phyloP scores from a whole-genome alignment of 2,329 filamentous ascomycete species.

The Raffaelea deltoideospora region DNA sequence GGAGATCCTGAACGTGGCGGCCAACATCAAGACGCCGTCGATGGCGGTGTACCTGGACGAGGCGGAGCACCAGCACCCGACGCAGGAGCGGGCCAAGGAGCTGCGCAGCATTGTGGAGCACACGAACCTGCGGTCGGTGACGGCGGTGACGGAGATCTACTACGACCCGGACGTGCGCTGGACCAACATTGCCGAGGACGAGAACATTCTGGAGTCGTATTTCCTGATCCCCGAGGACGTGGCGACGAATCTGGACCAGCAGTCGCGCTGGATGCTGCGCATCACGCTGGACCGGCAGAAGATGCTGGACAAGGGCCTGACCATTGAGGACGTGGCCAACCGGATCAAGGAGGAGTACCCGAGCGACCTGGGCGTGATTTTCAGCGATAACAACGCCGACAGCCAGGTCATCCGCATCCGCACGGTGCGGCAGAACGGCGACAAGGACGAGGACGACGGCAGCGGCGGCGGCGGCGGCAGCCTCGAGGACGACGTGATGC shows the following conservation, averaged over 20 bases:
- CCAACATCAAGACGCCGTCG: constrained; percentile 95
- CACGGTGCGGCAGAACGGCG: constrained; percentile 53
- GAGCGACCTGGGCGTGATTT: constrained; percentile 77
- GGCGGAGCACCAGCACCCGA: constrained; percentile 28
- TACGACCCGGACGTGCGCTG: constrained; percentile 83
- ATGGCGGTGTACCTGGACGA: constrained; percentile 81
- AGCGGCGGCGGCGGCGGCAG: constrained; percentile 63
- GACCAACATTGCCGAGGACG: constrained; percentile 76
- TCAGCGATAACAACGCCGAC: constrained; percentile 96
- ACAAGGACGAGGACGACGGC: constrained; percentile 54
- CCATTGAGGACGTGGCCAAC: constrained; percentile 77
- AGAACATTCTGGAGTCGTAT: constrained; percentile 92
- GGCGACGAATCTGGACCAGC: constrained; percentile 45
- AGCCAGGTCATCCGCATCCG: constrained; percentile 89
- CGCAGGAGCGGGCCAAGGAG: constrained; percentile 68
- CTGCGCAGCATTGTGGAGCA: constrained; percentile 86
- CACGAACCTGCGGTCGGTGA: constrained; percentile 83
- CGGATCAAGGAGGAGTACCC: constrained; percentile 83
- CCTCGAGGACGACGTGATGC: constrained; percentile 73
- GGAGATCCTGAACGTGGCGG: constrained; percentile 96
- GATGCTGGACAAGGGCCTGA: constrained; percentile 85
- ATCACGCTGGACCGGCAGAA: constrained; percentile 87
- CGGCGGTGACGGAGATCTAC: constrained; percentile 86
- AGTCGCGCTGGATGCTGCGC: constrained; percentile 91
- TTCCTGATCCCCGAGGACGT: constrained; percentile 81